Evolutionary conservation across 2,329 filamentous ascomycete species (phyloP).

Genomic region (Fusarium abutilonis): DNA sequence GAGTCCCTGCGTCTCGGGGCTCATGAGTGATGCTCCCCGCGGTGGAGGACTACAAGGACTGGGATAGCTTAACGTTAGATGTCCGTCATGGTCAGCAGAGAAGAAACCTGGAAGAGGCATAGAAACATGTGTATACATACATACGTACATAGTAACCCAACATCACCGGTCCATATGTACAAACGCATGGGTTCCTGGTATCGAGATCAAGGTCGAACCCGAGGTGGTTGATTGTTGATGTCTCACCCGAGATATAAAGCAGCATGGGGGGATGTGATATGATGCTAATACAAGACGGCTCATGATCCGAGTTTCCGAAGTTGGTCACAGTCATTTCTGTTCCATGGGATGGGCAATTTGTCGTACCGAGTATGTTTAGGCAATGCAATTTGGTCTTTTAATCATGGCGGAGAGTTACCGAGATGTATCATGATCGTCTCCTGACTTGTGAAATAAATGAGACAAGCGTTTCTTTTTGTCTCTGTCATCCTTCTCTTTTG

Average conservation of each 20-base stretch:
- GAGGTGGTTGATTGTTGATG: conserved; percentile 5
- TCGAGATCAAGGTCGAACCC: conserved; percentile 23
- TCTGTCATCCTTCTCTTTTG: conserved; percentile 1
- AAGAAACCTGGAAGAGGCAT: conserved; percentile 23
- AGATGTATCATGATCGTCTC: conserved; percentile 23
- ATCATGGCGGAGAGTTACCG: conserved; percentile 7
- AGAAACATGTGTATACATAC: conserved; percentile 5
- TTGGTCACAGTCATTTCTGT: no score
- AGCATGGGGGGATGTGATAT: no score
- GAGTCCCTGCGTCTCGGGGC: conserved; percentile 27
- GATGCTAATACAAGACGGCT: conserved; percentile 2
- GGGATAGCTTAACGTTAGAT: conserved; percentile 17
- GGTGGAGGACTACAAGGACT: conserved; percentile 13
- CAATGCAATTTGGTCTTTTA: background rate
- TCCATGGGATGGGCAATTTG: background rate
- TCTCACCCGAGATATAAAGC: conserved; percentile 1
- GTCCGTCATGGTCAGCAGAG: conserved; percentile 38
- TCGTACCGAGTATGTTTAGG: conserved; percentile 24
- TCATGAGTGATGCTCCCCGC: conserved; percentile 39
- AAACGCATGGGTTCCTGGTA: conserved; percentile 9
- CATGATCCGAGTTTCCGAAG: conserved; percentile 21
- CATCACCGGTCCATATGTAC: conserved; percentile 4
- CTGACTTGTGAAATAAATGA: conserved; percentile 18
- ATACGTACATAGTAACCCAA: no score
- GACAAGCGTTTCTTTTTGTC: conserved; percentile 12